Evolutionary conservation across 176 grass and related monocot species (phyloP).

Genomic region (Phoenix roebelenii): DNA sequence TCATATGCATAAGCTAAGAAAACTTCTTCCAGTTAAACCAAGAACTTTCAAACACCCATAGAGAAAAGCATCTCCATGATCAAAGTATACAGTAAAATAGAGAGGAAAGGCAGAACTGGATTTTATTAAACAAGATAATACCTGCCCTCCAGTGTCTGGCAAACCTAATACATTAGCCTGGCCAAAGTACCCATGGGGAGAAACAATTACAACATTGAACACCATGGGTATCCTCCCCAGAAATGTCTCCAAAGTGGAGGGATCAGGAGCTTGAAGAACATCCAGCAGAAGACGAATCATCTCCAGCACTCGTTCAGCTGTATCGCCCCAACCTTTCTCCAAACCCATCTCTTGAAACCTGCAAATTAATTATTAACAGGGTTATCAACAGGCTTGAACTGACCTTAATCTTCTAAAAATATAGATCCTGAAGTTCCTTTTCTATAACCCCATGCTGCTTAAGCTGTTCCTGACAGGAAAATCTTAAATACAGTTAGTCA

Average conservation of each 20-base stretch:
- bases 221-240: slow-evolving; percentile 95
- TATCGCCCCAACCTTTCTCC: slow-evolving; percentile 98
- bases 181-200: slow-evolving; percentile 93
- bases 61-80: neutral
- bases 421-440: too few species aligned
- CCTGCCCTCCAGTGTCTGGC: slow-evolving; percentile 94
- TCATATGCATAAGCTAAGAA: neutral
- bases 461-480: too few species aligned
- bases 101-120: too few species aligned
- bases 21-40: too few species aligned
- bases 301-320: slow-evolving; percentile 68
- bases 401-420: too few species aligned
- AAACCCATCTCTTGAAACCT: slow-evolving; percentile 98
- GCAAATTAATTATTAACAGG: slow-evolving; percentile 13
- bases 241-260: slow-evolving; percentile 79
- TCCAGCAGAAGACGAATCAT: slow-evolving; percentile 94
- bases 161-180: slow-evolving; percentile 97
- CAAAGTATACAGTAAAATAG: slow-evolving; percentile 17
- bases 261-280: slow-evolving; percentile 87
- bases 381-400: too few species aligned
- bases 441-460: too few species aligned
- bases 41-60: neutral
- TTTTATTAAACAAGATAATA: too few species aligned
- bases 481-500: too few species aligned
- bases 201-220: slow-evolving; percentile 93